Percentiles rank a stretch among this genome's conserved stretches.
Conservation (phyloP, 2,329 filamentous ascomycete species). For the Penicillium freii region DNA sequence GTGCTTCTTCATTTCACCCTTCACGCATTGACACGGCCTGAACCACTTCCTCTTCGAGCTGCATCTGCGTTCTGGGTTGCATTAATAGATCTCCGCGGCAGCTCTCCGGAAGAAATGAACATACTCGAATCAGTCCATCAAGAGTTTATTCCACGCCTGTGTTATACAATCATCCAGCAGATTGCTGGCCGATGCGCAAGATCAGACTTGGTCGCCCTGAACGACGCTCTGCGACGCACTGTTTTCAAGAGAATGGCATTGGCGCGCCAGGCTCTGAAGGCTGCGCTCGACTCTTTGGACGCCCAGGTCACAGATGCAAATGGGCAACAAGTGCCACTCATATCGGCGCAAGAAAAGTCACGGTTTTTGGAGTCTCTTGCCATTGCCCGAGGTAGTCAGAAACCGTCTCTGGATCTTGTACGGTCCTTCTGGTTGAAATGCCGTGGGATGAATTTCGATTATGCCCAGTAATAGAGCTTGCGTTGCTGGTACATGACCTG, state of each 20-base stretch:
- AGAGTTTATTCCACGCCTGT: slow-evolving; percentile 39
- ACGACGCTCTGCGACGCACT: slow-evolving; percentile 42
- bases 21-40: slow-evolving; percentile 40
- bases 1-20: slow-evolving; percentile 44
- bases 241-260: slow-evolving; percentile 44
- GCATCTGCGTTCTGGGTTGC: slow-evolving; percentile 46
- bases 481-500: slow-evolving; percentile 3
- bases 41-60: slow-evolving; percentile 49
- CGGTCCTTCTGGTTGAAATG: slow-evolving; percentile 47
- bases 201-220: slow-evolving; percentile 45
- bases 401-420: slow-evolving; percentile 40
- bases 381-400: slow-evolving; percentile 37
- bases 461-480: slow-evolving; percentile 29
- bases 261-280: slow-evolving; percentile 38
- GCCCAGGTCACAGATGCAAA: slow-evolving; percentile 22
- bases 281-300: slow-evolving; percentile 35
- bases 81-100: slow-evolving; percentile 36
- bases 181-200: slow-evolving; percentile 46
- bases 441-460: slow-evolving; percentile 43
- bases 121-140: slow-evolving; percentile 33
- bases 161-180: slow-evolving; percentile 41
- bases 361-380: slow-evolving; percentile 43
- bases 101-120: slow-evolving; percentile 20
- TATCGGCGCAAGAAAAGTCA: slow-evolving; percentile 39
- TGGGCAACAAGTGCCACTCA: slow-evolving; percentile 18